A percentile compares a stretch with the other conserved stretches of the same genome.
Evolutionary conservation across 768 basidiomycete genomes (phyloP).

Genomic region (Phaeotremella skinneri): DNA sequence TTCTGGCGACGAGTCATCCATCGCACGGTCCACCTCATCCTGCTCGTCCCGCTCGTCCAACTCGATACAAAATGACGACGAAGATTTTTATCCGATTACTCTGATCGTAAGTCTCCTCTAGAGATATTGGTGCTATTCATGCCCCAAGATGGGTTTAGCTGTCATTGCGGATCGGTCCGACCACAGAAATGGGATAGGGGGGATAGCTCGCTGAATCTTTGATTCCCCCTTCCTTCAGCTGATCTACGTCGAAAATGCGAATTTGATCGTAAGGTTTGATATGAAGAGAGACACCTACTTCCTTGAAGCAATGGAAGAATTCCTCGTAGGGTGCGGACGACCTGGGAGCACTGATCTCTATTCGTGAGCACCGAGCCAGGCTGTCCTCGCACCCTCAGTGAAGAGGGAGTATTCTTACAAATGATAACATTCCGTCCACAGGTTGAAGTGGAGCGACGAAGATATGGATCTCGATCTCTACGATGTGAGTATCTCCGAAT

Average conservation of each 20-base stretch:
- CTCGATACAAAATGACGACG: too few relatives aligned
- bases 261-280: not conserved
- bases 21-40: too few relatives aligned
- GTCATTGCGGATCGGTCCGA: too few relatives aligned
- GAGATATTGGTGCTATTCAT: constrained; percentile 7
- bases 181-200: constrained; percentile 14
- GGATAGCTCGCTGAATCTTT: too few relatives aligned
- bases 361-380: too few relatives aligned
- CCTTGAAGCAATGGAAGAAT: not conserved
- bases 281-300: not conserved
- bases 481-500: not conserved
- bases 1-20: too few relatives aligned
- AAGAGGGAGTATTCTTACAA: too few relatives aligned
- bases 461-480: not conserved
- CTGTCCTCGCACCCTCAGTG: not conserved
- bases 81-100: too few relatives aligned
- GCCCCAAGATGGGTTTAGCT: too few relatives aligned
- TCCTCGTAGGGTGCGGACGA: not conserved
- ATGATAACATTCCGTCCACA: not conserved
- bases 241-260: not conserved
- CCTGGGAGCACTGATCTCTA: not conserved
- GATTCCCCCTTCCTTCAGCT: not conserved
- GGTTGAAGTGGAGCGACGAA: not conserved
- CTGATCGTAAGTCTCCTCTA: constrained; percentile 24
- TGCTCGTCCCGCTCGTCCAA: too few relatives aligned